Conservation (phyloP, 768 basidiomycete species). For the Tephrocybe sp. region DNA sequence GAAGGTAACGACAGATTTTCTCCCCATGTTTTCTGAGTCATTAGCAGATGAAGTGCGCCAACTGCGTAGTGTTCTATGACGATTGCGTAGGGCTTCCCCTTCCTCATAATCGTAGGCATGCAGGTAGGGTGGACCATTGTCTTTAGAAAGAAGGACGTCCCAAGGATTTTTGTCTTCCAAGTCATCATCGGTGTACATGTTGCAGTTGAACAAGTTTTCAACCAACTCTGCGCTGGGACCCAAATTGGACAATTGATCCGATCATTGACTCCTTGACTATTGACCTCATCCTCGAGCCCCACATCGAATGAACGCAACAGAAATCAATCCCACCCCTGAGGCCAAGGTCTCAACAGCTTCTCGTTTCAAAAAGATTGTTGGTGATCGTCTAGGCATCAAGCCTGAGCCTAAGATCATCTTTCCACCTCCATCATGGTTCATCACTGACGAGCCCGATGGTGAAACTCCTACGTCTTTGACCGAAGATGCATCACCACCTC, state of each 20-base stretch:
- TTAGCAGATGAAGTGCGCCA: too few species aligned
- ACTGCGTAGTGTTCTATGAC: background rate
- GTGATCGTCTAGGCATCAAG: slow-evolving; percentile 20
- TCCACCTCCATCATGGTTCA: slow-evolving; percentile 47
- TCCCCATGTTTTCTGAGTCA: too few species aligned
- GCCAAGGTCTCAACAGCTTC: slow-evolving; percentile 33
- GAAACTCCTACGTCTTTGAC: slow-evolving; percentile 3
- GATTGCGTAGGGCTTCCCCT: background rate
- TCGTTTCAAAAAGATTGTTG: slow-evolving; percentile 34
- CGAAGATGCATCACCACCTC: slow-evolving; percentile 2
- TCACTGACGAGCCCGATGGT: slow-evolving; percentile 35
- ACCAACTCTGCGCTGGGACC: too few species aligned
- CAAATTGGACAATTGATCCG: too few species aligned
- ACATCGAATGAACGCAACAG: background rate
- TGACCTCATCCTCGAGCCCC: too few species aligned
- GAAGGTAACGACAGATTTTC: too few species aligned
- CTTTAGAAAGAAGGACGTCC: too few species aligned
- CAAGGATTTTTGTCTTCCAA: background rate
- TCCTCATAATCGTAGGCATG: background rate
- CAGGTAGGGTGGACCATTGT: background rate
- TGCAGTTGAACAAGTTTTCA: background rate
- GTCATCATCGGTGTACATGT: slow-evolving; percentile 1
- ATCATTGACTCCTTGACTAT: too few species aligned
- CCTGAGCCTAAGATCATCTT: slow-evolving; percentile 29
- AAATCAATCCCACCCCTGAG: slow-evolving; percentile 22